Evolutionary conservation across 1,284 basidiomycete genomes (phyloP).

Genomic region (Boletus mariae): DNA sequence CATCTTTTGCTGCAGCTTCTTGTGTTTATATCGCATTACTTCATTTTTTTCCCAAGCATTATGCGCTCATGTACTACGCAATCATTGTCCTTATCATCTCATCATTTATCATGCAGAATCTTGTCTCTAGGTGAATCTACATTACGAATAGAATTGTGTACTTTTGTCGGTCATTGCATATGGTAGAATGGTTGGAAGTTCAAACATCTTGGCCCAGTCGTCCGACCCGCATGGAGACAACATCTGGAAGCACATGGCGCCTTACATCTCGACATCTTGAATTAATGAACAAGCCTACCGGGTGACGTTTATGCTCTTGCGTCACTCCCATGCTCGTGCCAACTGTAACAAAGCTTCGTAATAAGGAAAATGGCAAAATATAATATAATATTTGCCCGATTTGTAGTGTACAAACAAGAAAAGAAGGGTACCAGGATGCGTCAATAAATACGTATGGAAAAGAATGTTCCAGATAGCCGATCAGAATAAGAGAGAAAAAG

Average conservation of each 20-base stretch:
- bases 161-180: not conserved
- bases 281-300: not conserved
- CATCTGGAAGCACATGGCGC: not conserved
- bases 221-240: not conserved
- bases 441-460: constrained; percentile 22
- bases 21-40: not conserved
- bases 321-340: not conserved
- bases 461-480: constrained; percentile 7
- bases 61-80: not conserved
- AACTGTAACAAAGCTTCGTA: not conserved
- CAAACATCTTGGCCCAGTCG: not conserved
- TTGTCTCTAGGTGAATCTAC: not conserved
- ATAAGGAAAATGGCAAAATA: not conserved
- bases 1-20: not conserved
- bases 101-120: not conserved
- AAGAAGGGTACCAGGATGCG: constrained; percentile 7
- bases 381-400: constrained; percentile 2
- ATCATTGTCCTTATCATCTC: not conserved
- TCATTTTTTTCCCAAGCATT: not conserved
- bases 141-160: not conserved
- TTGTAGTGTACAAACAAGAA: constrained; percentile 18
- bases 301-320: not conserved
- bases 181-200: not conserved
- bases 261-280: not conserved
- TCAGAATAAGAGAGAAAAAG: not conserved